Evolutionary conservation across 192 early-diverging fungal species (phyloP), one percentile per base, ranked within the genome.

Genomic region (Chytriomyces hyalinus): DNA sequence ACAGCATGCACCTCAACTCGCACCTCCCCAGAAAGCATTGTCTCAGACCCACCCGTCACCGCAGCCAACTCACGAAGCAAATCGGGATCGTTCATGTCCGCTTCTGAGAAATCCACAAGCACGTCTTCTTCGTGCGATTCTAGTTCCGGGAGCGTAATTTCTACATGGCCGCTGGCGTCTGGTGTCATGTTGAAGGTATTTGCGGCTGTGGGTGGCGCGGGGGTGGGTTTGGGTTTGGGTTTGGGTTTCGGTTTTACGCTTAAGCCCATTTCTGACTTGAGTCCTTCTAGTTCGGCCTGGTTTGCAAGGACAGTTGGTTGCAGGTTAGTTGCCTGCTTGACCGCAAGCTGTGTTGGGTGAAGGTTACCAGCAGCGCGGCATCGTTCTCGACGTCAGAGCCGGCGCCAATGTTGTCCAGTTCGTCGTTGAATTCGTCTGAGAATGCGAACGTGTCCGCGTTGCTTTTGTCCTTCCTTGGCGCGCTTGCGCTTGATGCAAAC

Each of bases 31-130:
- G 36, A 0, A 36, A 36, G 36, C 36, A 36, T 69, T 73, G 43
- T n/a, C 17, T 13, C n/a, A 20, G 61, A 44, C 17, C 65, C 13
- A 26, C 15, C n/a, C 36, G 36, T 36, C 57, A 88, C 76, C 9
- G 64, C 61, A 26, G 61, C 13, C 10, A 79, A 49, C 63, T 77
- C 77, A 81, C 86, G 88, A 84, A 94, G 78, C 45, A 94, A 80
- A n/a, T 84, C 81, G 6, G 93, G 93, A 76, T 94, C 92, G 47
- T 92, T 90, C 80, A 92, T 78, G 77, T 94, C 93, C 5, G 86
- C 85, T 24, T 94, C 93, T 7, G 85, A 88, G 49, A 94, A 80
- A 15, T 91, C 88, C 6, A 94, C 87, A 6, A 83, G 76, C 45
- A 87, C 85, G 57, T 91, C 88, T 20, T 85, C 85, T 15, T 87